Conservation (phyloP, 345 rosid genomes). For the Gossypium longicalyx region DNA sequence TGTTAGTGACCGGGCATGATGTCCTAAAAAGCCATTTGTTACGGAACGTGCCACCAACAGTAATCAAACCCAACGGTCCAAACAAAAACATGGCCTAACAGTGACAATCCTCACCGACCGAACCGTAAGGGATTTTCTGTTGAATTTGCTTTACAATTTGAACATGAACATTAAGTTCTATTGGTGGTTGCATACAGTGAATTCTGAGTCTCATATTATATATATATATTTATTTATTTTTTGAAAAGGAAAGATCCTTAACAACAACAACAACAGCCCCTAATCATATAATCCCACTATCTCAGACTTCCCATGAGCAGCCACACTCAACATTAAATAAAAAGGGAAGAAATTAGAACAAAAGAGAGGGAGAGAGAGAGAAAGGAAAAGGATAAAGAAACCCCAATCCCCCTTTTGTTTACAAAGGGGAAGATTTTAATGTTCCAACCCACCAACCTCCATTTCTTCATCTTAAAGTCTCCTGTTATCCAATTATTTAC, state of each 20-base stretch:
- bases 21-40: not conserved
- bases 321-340: slow-evolving; percentile 1
- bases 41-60: not conserved
- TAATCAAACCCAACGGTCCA: not conserved
- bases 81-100: not conserved
- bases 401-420: slow-evolving; percentile 17
- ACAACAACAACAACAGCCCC: not conserved
- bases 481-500: slow-evolving; percentile 29
- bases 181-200: not conserved
- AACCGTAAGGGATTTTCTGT: not conserved
- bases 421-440: slow-evolving; percentile 15
- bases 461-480: slow-evolving; percentile 47
- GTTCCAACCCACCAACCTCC: slow-evolving; percentile 30
- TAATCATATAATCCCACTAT: slow-evolving; percentile 29
- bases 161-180: not conserved
- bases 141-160: not conserved
- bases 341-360: not conserved
- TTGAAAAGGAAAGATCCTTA: not conserved
- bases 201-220: not conserved
- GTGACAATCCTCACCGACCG: not conserved
- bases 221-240: too few species aligned
- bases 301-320: slow-evolving; percentile 3
- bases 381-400: not conserved
- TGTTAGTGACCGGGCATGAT: too few species aligned
- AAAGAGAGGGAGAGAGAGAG: not conserved